phyloP scores from a whole-genome alignment of 768 basidiomycete species.

The Lactifluus subvellereus region DNA sequence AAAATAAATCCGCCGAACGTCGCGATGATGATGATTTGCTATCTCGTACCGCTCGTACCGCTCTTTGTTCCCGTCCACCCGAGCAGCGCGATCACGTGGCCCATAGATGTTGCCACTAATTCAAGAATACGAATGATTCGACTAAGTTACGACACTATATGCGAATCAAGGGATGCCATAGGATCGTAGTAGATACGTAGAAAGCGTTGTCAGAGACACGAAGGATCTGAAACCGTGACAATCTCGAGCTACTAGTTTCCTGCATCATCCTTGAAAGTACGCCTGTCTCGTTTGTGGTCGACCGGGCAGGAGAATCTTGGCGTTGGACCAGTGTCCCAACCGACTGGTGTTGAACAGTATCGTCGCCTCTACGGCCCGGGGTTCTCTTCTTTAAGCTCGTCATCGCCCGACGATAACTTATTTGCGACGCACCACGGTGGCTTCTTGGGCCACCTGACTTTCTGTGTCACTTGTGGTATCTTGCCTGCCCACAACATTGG shows the following conservation, averaged over 20 bases:
- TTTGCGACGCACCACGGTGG: not conserved
- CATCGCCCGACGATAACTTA: not conserved
- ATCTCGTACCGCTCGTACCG: too few relatives aligned
- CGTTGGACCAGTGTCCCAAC: not conserved
- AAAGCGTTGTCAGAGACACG: not conserved
- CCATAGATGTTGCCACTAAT: not conserved
- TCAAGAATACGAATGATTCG: not conserved
- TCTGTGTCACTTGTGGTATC: not conserved
- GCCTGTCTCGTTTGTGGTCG: not conserved
- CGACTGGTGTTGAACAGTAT: not conserved
- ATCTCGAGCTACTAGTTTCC: not conserved
- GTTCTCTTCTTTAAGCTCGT: not conserved
- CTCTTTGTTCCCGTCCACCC: not conserved
- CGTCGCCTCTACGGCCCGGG: not conserved
- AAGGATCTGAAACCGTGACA: too few relatives aligned
- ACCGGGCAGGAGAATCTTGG: not conserved
- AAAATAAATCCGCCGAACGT: not conserved
- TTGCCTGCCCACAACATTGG: too few relatives aligned
- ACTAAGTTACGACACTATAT: not conserved
- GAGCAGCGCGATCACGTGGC: constrained; percentile 1
- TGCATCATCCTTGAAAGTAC: constrained; percentile 2
- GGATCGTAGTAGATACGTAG: not conserved
- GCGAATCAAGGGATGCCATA: too few relatives aligned
- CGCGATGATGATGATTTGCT: not conserved
- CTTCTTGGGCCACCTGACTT: not conserved